A percentile compares a stretch with the other conserved stretches of the same genome.
Conservation (phyloP, 805 yeast species). For the Blastobotrys americana region DNA sequence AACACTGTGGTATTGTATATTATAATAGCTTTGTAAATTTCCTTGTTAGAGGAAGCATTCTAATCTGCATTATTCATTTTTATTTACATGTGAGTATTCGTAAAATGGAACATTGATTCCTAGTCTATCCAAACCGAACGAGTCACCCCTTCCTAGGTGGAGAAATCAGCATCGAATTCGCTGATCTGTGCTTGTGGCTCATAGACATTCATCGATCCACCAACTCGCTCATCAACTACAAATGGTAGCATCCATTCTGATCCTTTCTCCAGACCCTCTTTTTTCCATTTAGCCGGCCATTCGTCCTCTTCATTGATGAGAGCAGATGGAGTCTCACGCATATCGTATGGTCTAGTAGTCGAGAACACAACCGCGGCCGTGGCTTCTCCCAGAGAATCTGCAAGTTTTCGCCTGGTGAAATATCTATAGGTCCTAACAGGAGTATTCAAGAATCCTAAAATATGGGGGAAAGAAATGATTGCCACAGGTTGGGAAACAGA, state of each 20-base stretch:
- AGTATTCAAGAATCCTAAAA: slow-evolving; percentile 69
- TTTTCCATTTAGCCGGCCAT: slow-evolving; percentile 84
- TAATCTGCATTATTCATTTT: too few relatives aligned
- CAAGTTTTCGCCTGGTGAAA: slow-evolving; percentile 64
- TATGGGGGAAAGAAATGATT: slow-evolving; percentile 67
- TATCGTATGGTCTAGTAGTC: slow-evolving; percentile 49
- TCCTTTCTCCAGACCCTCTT: slow-evolving; percentile 58
- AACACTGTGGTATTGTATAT: too few relatives aligned
- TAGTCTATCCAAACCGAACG: too few relatives aligned
- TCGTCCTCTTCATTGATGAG: slow-evolving; percentile 64
- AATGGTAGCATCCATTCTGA: slow-evolving; percentile 88
- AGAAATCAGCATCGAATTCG: too few relatives aligned
- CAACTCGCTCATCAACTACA: slow-evolving; percentile 60
- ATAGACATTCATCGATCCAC: slow-evolving; percentile 37
- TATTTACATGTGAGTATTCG: too few relatives aligned
- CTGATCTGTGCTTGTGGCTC: too few relatives aligned
- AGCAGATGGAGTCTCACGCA: slow-evolving; percentile 22
- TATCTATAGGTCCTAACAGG: slow-evolving; percentile 73
- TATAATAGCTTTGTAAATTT: too few relatives aligned
- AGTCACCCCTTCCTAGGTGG: too few relatives aligned
- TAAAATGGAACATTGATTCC: too few relatives aligned
- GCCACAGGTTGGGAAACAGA: slow-evolving; percentile 50
- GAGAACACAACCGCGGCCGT: slow-evolving; percentile 50
- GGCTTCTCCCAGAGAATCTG: slow-evolving; percentile 53
- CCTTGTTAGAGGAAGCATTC: too few relatives aligned